Percentiles rank a stretch among this genome's conserved stretches.
phyloP scores from a whole-genome alignment of 2,329 filamentous ascomycete genomes.

The Fusarium sambucinum region DNA sequence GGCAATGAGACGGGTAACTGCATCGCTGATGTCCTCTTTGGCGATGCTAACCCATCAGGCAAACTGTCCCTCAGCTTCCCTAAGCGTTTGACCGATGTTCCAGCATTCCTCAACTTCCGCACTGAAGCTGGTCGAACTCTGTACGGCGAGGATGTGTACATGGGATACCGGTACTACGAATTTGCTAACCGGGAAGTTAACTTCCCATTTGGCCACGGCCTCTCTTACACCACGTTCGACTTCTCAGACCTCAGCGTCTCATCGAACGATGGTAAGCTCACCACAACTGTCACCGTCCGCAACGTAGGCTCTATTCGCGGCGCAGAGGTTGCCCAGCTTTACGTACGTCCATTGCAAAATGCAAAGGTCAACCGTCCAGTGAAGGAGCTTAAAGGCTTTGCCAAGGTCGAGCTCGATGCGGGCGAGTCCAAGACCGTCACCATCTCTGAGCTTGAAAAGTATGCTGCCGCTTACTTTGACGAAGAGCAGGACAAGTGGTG shows the following conservation, averaged over 20 bases:
- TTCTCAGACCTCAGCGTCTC: constrained; percentile 64
- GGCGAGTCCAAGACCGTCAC: constrained; percentile 69
- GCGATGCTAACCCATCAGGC: constrained; percentile 78
- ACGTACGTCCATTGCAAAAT: constrained; percentile 64
- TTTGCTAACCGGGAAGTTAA: constrained; percentile 72
- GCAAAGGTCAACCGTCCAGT: constrained; percentile 66
- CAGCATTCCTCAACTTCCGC: constrained; percentile 80
- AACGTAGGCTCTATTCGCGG: constrained; percentile 71
- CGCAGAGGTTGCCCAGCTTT: constrained; percentile 69
- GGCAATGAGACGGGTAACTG: constrained; percentile 89
- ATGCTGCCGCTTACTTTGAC: constrained; percentile 77
- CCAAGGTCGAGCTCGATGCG: constrained; percentile 71
- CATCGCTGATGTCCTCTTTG: constrained; percentile 82
- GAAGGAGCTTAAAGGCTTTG: constrained; percentile 75
- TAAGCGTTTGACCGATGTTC: constrained; percentile 74
- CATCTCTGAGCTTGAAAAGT: constrained; percentile 71
- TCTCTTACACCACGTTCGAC: constrained; percentile 80
- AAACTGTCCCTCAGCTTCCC: constrained; percentile 83
- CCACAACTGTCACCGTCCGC: constrained; percentile 64
- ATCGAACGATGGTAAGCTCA: constrained; percentile 60
- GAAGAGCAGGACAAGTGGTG: constrained; percentile 75
- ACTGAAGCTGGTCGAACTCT: constrained; percentile 77
- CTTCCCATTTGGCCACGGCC: constrained; percentile 84
- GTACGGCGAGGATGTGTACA: constrained; percentile 84
- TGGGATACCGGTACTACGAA: constrained; percentile 86